Base-by-base conservation (phyloP, 495 filamentous ascomycete species). In the Aspergillus homomorphus region DNA sequence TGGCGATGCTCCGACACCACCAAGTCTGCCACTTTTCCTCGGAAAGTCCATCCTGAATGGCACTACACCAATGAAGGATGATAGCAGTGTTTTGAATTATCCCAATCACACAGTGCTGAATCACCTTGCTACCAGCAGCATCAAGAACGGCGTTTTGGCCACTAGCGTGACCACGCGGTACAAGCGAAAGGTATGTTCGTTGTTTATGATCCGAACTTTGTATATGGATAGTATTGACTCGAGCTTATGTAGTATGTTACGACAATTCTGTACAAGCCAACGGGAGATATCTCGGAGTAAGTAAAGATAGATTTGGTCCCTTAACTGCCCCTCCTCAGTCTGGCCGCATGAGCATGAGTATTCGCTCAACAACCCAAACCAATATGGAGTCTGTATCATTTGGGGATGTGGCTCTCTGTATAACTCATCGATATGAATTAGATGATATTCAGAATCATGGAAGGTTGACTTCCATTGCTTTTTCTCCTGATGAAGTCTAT, bases 41-140 rank as follows among this genome's bases (percentile, higher is more conserved):
- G 89, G 88, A 48, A 96, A 96, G 71, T 93, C 92, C 18, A 96
- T 98, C 54, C 75, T 98, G 57, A 98, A 98, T 69, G 88, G 89
- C 45, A 87, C 84, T 7, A 93, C 87, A 7, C 84, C 91, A 2
- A 92, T 96, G 79, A 98, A 97, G 75, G 94, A 98, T 73, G 94
- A 98, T 69, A 95, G 90, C 71, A 96, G 92, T 74, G 95, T 98
- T 45, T 73, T 98, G 42, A 92, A 87, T 52, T 92, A 96, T 78
- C 94, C 94, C 15, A 98, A 98, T 64, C 94, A 98, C 62, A 96
- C 94, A 2, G 91, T 98, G 23, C 74, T 98, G 62, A 98, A 98
- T 62, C 94, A 98, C 70, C 77, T 98, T 48, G 93, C 93, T n/a
- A 98, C 94, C 4, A 96, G 92, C 77, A 96, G 92, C 72, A 98